Evolutionary conservation across 495 filamentous ascomycete species (phyloP), one percentile per base, ranked within the genome.

Genomic region (Aspergillus biplanus): DNA sequence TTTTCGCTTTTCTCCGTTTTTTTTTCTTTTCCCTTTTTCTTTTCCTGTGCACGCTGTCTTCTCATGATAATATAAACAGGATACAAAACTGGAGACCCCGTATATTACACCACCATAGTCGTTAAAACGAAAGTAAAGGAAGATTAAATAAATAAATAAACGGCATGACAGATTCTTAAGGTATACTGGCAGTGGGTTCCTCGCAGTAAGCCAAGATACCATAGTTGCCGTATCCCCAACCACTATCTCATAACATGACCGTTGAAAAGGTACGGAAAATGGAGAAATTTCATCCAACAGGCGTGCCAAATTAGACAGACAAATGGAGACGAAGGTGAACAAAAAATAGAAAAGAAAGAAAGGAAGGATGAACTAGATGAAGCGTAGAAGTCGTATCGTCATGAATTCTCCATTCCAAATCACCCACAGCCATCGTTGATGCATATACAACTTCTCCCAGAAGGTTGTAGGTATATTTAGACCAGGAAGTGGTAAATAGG

Each of bases 21-120:
- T 44, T 46, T 2, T 50, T 27, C 33, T 7, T 32, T 56, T 21
- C 37, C 21, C 33, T 52, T 60, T 46, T 52, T 48, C 52, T 49
- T 42, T 9, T 34, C 15, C n/a, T 52, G 48, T 50, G 11, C n/a
- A 37, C 21, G 21, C 21, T 27, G 21, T 50, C 13, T 31, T 12
- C 33, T 15, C 8, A 46, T 39, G 32, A 58, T 50, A 62, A 13
- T 62, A 64, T 63, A 69, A 53, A 54, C 47, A 50, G 47, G 47
- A 44, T 11, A 11, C 47, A 15, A 47, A 55, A 54, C 37, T 27
- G 42, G 53, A 50, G 32, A 53, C 47, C 37, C 53, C 55, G 15
- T 69, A 69, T 67, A 65, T 33, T 67, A 69, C 62, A 69, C 42
- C n/a, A 15, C 37, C 50, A 55, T 31, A 55, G n/a, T 37, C 33